Percentiles rank a stretch among this genome's conserved stretches.
Conservation (phyloP, 1,284 basidiomycete genomes). For the Sporisorium graminicola region DNA sequence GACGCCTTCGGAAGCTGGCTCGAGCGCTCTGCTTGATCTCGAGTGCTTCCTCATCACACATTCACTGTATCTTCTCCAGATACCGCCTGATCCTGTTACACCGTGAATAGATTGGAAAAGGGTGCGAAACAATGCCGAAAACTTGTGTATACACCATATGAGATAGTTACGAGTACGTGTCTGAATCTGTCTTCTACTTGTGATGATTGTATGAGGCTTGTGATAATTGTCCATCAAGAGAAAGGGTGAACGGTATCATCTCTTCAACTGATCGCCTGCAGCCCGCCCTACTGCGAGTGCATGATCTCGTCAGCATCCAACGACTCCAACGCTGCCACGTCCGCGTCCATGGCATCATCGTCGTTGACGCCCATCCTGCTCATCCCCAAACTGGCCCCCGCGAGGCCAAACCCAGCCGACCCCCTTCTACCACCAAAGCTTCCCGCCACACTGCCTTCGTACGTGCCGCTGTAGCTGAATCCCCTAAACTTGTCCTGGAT, state of each 20-base stretch:
- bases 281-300: conserved; percentile 20
- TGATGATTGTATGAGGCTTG: neutral
- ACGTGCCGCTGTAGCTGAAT: conserved; percentile 67
- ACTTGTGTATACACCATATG: neutral
- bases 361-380: conserved; percentile 59
- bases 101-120: neutral
- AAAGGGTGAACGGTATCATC: neutral
- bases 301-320: conserved; percentile 38
- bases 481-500: conserved; percentile 69
- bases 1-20: conserved; percentile 38
- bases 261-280: too few relatives aligned
- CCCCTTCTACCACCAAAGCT: conserved; percentile 59
- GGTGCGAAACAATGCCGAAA: neutral
- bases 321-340: conserved; percentile 16
- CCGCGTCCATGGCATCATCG: conserved; percentile 41
- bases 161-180: neutral
- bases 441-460: conserved; percentile 58
- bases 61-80: neutral
- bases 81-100: neutral
- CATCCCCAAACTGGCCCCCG: conserved; percentile 59
- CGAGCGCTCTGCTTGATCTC: neutral
- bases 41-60: too few relatives aligned
- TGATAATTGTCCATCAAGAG: neutral
- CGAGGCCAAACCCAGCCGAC: conserved; percentile 44
- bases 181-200: neutral